These are phyloP conservation scores for Apiospora phragmitis DNA, from an alignment of 2,329 filamentous ascomycete species.

Conservation along the genomic window DNA sequence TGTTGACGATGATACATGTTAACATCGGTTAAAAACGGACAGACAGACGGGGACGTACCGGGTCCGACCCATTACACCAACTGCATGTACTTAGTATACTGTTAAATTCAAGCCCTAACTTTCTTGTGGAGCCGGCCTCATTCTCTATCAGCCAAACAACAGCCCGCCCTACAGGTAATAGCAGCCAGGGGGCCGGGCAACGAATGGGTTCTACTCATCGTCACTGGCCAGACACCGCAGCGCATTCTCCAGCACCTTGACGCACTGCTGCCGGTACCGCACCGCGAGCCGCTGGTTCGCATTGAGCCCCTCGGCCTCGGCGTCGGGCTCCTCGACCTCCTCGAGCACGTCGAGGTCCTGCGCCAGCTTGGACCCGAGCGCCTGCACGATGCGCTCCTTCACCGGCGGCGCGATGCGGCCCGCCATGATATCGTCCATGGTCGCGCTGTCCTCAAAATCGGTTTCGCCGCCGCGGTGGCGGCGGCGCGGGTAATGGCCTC, in stretches of 20 bases:
- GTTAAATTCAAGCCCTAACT: background rate
- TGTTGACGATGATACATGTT: background rate
- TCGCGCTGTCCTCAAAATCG: slow-evolving; percentile 22
- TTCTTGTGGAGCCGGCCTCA: no score
- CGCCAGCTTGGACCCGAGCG: slow-evolving; percentile 38
- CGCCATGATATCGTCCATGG: slow-evolving; percentile 42
- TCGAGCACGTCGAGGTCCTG: slow-evolving; percentile 48
- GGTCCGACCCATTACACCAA: no score
- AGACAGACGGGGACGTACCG: background rate
- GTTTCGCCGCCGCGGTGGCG: background rate
- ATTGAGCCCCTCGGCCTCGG: slow-evolving; percentile 39
- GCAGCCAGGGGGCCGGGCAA: no score
- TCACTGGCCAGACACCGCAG: slow-evolving; percentile 24
- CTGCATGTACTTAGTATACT: no score
- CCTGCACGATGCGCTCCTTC: slow-evolving; percentile 31
- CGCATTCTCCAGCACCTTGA: slow-evolving; percentile 46
- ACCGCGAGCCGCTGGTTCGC: slow-evolving; percentile 48
- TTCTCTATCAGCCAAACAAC: no score
- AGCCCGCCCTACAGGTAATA: background rate
- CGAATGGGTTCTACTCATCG: background rate
- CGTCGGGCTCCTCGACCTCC: slow-evolving; percentile 38
- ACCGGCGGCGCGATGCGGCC: slow-evolving; percentile 45
- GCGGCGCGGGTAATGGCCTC: slow-evolving; percentile 28
- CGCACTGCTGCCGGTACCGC: slow-evolving; percentile 50
- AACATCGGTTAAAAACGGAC: background rate